A percentile compares a stretch with the other conserved stretches of the same genome.
Conservation (phyloP, 2,329 filamentous ascomycete species). For the Blastomyces percursus region DNA sequence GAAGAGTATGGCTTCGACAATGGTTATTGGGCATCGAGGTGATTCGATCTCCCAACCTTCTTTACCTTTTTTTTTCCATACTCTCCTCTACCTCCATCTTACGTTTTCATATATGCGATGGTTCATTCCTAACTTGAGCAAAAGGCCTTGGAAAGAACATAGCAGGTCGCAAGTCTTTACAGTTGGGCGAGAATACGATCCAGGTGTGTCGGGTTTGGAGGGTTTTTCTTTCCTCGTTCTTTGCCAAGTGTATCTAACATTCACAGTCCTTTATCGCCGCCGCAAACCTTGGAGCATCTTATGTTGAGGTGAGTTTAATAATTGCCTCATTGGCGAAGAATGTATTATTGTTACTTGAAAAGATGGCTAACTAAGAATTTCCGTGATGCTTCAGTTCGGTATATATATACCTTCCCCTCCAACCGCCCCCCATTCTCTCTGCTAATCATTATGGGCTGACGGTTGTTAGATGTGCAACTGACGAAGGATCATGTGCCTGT, state of each 20-base stretch:
- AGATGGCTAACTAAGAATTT: background rate
- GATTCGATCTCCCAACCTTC: slow-evolving; percentile 7
- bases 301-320: slow-evolving; percentile 46
- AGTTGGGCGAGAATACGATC: slow-evolving; percentile 92
- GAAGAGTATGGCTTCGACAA: slow-evolving; percentile 82
- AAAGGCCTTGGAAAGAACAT: slow-evolving; percentile 81
- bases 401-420: slow-evolving; percentile 3
- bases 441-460: slow-evolving; percentile 29
- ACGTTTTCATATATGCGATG: background rate
- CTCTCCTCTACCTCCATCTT: slow-evolving; percentile 1
- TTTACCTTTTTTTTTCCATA: slow-evolving; percentile 8
- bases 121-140: slow-evolving; percentile 28
- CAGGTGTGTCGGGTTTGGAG: slow-evolving; percentile 31
- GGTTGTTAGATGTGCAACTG: slow-evolving; percentile 73
- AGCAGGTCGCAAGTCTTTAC: slow-evolving; percentile 69
- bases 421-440: slow-evolving; percentile 5
- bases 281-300: slow-evolving; percentile 73
- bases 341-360: background rate
- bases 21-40: slow-evolving; percentile 61
- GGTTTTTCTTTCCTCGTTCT: background rate
- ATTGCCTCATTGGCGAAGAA: background rate
- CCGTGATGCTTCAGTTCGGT: slow-evolving; percentile 12
- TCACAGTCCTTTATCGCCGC: slow-evolving; percentile 80
- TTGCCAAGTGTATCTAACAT: slow-evolving; percentile 12
- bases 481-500: slow-evolving; percentile 99